Percentiles rank a stretch among this genome's conserved stretches.
phyloP scores from a whole-genome alignment of 108 stramenopile species.

The Skeletonema marinoi region DNA sequence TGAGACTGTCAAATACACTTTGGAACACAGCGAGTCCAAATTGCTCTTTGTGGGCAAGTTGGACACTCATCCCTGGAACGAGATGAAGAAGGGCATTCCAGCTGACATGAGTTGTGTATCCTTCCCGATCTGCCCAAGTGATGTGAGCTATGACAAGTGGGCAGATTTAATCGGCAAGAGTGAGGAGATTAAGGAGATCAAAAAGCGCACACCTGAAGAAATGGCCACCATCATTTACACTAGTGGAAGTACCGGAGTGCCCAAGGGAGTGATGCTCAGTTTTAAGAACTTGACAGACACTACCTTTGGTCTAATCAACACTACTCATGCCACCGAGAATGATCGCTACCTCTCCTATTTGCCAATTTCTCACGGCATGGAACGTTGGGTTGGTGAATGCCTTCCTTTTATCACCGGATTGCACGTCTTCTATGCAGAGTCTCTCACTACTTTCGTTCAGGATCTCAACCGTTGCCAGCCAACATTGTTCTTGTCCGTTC shows the following conservation, averaged over 20 bases:
- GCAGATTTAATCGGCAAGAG: conserved; percentile 44
- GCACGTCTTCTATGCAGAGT: conserved; percentile 69
- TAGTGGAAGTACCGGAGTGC: conserved; percentile 78
- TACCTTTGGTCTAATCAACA: conserved; percentile 54
- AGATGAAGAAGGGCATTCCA: conserved; percentile 77
- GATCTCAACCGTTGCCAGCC: conserved; percentile 73
- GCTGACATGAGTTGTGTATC: conserved; percentile 53
- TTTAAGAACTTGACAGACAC: conserved; percentile 66
- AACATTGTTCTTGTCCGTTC: conserved; percentile 78
- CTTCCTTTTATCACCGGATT: conserved; percentile 57
- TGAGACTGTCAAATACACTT: too few species aligned
- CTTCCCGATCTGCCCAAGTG: conserved; percentile 69
- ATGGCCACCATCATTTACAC: conserved; percentile 87
- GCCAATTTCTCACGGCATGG: conserved; percentile 80
- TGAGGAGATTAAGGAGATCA: conserved; percentile 44
- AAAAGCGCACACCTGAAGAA: conserved; percentile 64
- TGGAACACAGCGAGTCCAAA: conserved; percentile 26
- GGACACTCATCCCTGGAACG: conserved; percentile 71
- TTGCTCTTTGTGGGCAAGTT: conserved; percentile 81
- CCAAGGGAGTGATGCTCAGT: conserved; percentile 82
- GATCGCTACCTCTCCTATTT: conserved; percentile 82
- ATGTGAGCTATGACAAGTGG: conserved; percentile 57
- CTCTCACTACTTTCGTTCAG: conserved; percentile 64
- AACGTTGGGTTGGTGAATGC: conserved; percentile 80
- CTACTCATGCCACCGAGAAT: conserved; percentile 26